A percentile compares a stretch with the other conserved stretches of the same genome.
Evolutionary conservation across 169 alveolate species (phyloP).

Genomic region (Plasmodium adleri): DNA sequence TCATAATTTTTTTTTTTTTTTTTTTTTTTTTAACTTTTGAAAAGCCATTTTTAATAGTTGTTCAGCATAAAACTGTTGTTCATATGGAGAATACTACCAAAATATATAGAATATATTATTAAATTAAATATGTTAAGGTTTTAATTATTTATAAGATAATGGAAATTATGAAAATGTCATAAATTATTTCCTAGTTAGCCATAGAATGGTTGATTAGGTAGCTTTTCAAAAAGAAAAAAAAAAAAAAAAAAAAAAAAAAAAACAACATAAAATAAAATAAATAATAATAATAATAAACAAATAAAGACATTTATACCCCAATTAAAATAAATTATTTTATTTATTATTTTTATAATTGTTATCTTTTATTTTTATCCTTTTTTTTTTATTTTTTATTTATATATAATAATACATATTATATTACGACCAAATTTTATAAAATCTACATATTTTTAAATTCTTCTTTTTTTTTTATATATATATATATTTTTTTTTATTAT

Average conservation of each 20-base stretch:
- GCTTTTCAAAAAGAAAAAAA: conserved; percentile 16
- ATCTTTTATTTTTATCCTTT: conserved; percentile 5
- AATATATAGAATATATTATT: conserved; percentile 4
- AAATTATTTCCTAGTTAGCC: conserved; percentile 9
- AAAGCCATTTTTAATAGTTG: conserved; percentile 21
- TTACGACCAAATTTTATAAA: conserved; percentile 38
- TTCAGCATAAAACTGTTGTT: conserved; percentile 14
- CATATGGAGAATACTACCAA: conserved; percentile 23
- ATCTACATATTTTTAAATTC: conserved; percentile 13
- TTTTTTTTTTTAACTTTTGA: conserved; percentile 27
- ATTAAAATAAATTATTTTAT: not conserved
- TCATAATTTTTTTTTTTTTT: conserved; percentile 24
- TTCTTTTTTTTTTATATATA: no score
- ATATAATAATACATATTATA: no score
- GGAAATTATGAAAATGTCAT: conserved; percentile 45
- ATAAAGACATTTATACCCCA: conserved; percentile 8
- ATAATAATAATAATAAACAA: not conserved
- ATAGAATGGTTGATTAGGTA: not conserved
- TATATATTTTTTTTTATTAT: not conserved
- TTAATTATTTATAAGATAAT: conserved; percentile 1
- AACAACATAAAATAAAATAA: no score
- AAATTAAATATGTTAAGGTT: not conserved
- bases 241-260: not conserved
- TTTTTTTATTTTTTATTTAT: no score
- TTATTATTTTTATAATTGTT: conserved; percentile 4